These are phyloP conservation scores for Phytopythium kandeliae DNA, from an alignment of 352 stramenopile species.

Conservation along the genomic window DNA sequence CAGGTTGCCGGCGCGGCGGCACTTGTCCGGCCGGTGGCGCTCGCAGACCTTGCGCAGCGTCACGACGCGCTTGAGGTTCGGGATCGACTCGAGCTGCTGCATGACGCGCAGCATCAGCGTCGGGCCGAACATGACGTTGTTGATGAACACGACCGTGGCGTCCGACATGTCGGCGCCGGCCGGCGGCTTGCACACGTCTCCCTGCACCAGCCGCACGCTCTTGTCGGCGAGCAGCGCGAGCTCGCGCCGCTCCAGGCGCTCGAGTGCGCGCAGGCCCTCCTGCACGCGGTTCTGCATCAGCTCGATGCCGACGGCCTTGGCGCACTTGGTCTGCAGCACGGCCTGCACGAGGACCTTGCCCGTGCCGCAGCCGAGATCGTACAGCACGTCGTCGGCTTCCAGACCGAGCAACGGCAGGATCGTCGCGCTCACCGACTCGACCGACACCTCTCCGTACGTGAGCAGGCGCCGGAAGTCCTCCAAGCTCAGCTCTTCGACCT, in stretches of 20 bases:
- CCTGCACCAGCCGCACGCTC: slow-evolving; percentile 55
- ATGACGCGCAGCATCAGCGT: slow-evolving; percentile 71
- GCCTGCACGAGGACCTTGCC: slow-evolving; percentile 78
- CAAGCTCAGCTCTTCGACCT: slow-evolving; percentile 62
- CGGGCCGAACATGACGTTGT: slow-evolving; percentile 81
- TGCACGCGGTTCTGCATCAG: slow-evolving; percentile 81
- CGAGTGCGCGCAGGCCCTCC: slow-evolving; percentile 48
- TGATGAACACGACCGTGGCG: slow-evolving; percentile 83
- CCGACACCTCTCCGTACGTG: slow-evolving; percentile 79
- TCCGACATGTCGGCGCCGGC: slow-evolving; percentile 49
- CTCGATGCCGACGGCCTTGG: slow-evolving; percentile 67
- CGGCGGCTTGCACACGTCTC: slow-evolving; percentile 66
- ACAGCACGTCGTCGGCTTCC: slow-evolving; percentile 68
- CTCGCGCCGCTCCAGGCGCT: slow-evolving; percentile 33
- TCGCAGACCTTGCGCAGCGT: slow-evolving; percentile 79
- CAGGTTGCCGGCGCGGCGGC: slow-evolving; percentile 37
- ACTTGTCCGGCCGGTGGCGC: slow-evolving; percentile 64
- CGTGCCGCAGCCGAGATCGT: slow-evolving; percentile 76
- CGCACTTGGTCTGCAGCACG: slow-evolving; percentile 62
- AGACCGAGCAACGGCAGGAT: slow-evolving; percentile 68
- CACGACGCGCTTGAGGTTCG: slow-evolving; percentile 58
- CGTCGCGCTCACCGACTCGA: slow-evolving; percentile 52
- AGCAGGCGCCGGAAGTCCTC: slow-evolving; percentile 68
- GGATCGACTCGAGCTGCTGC: slow-evolving; percentile 52
- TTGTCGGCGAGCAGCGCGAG: slow-evolving; percentile 42